Evolutionary conservation across 495 filamentous ascomycete genomes (phyloP).

Genomic region (Penicillium coffeae): DNA sequence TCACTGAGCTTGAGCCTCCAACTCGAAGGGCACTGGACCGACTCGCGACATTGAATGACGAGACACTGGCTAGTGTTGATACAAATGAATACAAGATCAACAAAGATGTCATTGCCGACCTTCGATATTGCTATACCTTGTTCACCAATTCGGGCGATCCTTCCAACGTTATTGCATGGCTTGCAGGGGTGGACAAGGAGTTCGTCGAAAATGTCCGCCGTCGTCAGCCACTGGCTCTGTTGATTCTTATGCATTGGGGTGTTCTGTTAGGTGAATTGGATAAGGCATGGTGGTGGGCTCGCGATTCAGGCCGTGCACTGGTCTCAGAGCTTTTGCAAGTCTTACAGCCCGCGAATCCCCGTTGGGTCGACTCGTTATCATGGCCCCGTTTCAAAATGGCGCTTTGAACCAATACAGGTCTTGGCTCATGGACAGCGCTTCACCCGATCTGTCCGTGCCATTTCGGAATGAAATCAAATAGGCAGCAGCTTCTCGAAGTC

Average conservation of each 20-base stretch:
- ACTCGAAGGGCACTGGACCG: slow-evolving; percentile 13
- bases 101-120: slow-evolving; percentile 18
- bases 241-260: slow-evolving; percentile 31
- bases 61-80: slow-evolving; percentile 5
- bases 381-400: slow-evolving; percentile 19
- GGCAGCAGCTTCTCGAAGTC: too few species aligned
- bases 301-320: slow-evolving; percentile 19
- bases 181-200: slow-evolving; percentile 22
- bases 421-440: background rate
- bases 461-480: too few species aligned
- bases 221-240: slow-evolving; percentile 20
- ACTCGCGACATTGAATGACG: slow-evolving; percentile 19
- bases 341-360: slow-evolving; percentile 5
- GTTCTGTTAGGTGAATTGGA: slow-evolving; percentile 22
- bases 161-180: slow-evolving; percentile 26
- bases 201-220: slow-evolving; percentile 21
- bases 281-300: slow-evolving; percentile 28
- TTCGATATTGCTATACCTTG: slow-evolving; percentile 24
- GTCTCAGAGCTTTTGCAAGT: slow-evolving; percentile 18
- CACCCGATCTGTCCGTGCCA: too few species aligned
- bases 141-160: slow-evolving; percentile 17
- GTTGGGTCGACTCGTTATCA: slow-evolving; percentile 20
- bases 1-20: slow-evolving; percentile 13
- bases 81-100: slow-evolving; percentile 16
- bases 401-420: background rate